phyloP scores from a whole-genome alignment of 768 basidiomycete genomes.

The Mrakia gelida region DNA sequence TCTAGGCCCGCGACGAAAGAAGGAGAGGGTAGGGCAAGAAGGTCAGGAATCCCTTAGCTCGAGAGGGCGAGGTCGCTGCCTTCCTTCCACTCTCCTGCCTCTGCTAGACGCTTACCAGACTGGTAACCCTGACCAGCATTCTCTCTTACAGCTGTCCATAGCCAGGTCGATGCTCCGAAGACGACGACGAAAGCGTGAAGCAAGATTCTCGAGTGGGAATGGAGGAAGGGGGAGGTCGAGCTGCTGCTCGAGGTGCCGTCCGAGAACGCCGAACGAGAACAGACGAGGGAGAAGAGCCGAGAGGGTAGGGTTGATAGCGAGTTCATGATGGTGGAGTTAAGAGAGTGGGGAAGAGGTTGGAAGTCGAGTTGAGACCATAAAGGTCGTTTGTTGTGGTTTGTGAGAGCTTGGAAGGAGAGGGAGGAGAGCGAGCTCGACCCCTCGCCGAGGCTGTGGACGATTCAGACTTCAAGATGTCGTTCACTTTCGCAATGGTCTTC shows the following conservation, averaged over 20 bases:
- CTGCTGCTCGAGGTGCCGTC: not conserved
- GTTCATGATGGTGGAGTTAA: not conserved
- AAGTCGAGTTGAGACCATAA: no score
- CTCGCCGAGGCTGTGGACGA: no score
- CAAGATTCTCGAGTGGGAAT: not conserved
- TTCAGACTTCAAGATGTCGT: no score
- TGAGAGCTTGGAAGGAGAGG: no score
- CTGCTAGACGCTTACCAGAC: not conserved
- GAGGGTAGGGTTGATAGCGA: not conserved
- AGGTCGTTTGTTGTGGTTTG: no score
- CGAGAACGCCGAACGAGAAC: not conserved
- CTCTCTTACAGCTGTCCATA: not conserved
- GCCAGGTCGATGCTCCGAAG: not conserved
- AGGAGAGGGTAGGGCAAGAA: not conserved
- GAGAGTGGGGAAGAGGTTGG: no score
- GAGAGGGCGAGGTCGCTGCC: not conserved
- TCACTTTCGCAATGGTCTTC: no score
- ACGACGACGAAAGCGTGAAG: not conserved
- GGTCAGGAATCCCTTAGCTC: not conserved
- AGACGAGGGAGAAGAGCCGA: not conserved
- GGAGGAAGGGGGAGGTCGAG: not conserved
- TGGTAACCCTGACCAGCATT: not conserved
- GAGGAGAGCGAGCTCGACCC: no score
- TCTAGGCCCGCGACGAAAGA: not conserved
- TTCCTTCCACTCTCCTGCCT: not conserved